Percentiles rank a stretch among this genome's conserved stretches.
phyloP scores from a whole-genome alignment of 2,329 filamentous ascomycete genomes.

The Raffaelea arxii region DNA sequence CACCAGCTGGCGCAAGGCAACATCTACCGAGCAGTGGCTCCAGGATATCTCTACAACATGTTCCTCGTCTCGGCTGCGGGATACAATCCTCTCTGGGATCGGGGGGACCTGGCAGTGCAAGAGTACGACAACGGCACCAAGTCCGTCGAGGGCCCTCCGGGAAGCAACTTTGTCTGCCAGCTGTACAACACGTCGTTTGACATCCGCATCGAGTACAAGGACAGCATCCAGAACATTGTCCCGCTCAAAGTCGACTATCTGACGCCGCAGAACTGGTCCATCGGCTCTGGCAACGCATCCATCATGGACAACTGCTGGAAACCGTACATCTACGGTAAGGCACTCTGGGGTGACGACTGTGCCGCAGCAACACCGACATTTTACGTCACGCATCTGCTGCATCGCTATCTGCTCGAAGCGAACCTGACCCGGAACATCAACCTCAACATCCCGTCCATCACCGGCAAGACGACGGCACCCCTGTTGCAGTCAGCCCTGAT shows the following conservation, averaged over 20 bases:
- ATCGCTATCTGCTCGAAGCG: constrained; percentile 1
- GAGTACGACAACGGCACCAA: constrained; percentile 1
- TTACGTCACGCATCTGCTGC: constrained; percentile 5
- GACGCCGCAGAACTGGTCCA: constrained; percentile 5
- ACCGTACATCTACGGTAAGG: no score
- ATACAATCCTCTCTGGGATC: constrained; percentile 3
- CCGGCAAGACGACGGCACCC: not conserved
- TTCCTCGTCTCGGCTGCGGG: constrained; percentile 2
- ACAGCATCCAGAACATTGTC: constrained; percentile 6
- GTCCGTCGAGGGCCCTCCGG: not conserved
- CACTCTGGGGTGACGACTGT: not conserved
- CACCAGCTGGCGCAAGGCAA: not conserved
- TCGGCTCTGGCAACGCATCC: not conserved
- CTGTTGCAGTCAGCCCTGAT: constrained; percentile 6
- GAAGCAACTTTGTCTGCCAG: constrained; percentile 10
- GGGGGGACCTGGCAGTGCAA: not conserved
- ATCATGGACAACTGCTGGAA: not conserved
- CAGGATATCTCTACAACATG: constrained; percentile 6
- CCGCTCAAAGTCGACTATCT: not conserved
- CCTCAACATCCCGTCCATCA: not conserved
- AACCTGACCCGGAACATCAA: not conserved
- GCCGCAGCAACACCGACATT: not conserved
- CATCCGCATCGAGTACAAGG: constrained; percentile 1
- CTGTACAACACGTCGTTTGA: constrained; percentile 10
- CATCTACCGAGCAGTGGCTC: constrained; percentile 5